These are phyloP conservation scores for Colletotrichum sidae DNA, from an alignment of 2,329 filamentous ascomycete genomes.

Conservation along the genomic window DNA sequence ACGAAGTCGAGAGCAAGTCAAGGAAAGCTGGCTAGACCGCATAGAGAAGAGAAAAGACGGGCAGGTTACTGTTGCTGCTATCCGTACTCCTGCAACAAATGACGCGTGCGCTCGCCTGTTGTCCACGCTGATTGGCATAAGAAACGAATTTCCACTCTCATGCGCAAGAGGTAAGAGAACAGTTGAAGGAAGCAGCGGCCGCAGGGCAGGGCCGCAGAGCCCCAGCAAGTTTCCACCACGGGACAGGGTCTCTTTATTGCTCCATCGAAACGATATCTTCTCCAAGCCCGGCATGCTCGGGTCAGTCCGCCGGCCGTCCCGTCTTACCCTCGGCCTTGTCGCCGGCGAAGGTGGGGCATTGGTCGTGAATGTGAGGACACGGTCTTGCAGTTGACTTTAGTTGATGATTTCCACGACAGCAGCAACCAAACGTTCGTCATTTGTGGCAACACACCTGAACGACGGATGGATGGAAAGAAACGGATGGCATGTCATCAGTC, in stretches of 20 bases:
- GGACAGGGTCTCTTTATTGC: slow-evolving; percentile 17
- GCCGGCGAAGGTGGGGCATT: slow-evolving; percentile 9
- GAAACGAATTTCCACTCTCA: slow-evolving; percentile 1
- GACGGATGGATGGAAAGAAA: too few species aligned
- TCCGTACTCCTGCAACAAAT: not conserved
- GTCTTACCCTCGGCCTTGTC: slow-evolving; percentile 16
- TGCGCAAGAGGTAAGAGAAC: slow-evolving; percentile 1
- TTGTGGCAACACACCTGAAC: too few species aligned
- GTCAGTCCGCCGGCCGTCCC: slow-evolving; percentile 21
- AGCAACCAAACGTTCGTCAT: too few species aligned
- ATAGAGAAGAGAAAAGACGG: slow-evolving; percentile 2
- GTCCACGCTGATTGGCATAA: slow-evolving; percentile 16
- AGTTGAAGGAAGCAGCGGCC: slow-evolving; percentile 16
- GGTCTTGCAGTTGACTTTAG: too few species aligned
- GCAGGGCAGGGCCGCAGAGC: slow-evolving; percentile 30
- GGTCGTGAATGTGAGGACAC: not conserved
- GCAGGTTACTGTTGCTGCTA: not conserved
- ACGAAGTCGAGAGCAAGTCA: slow-evolving; percentile 9
- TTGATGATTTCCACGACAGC: too few species aligned
- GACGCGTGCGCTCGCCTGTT: not conserved
- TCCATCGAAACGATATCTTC: slow-evolving; percentile 14
- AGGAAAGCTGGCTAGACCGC: slow-evolving; percentile 3
- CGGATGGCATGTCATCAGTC: too few species aligned
- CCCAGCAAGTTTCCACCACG: slow-evolving; percentile 11
- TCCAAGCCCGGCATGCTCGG: slow-evolving; percentile 19